Base-by-base conservation (phyloP, 1,284 basidiomycete species). In the Hemileia vastatrix region DNA sequence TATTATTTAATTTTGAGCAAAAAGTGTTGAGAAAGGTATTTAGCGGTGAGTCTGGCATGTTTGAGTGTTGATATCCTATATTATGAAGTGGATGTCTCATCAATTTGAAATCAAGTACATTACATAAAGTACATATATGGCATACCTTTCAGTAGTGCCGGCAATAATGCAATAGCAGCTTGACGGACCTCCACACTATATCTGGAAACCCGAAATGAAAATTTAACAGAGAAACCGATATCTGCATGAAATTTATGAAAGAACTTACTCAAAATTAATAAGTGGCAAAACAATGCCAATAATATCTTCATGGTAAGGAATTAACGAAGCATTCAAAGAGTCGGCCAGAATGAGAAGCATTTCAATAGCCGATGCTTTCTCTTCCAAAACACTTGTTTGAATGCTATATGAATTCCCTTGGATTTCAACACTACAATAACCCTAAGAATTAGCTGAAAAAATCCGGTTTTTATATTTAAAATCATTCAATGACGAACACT, bases 181-280 rank as follows among this genome's bases (percentile, higher is more conserved):
- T 55, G 52, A n/a, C 60, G 27, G 24, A 62, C 52, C 13, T 62
- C 60, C 27, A 54, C 60, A 32, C 53, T 62, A n/a, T n/a, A n/a
- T n/a, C n/a, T n/a, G n/a, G n/a, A n/a, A n/a, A n/a, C n/a, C n/a
- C n/a, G n/a, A n/a, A n/a, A n/a, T n/a, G n/a, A n/a, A n/a, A n/a
- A n/a, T n/a, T n/a, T n/a, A n/a, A n/a, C n/a, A n/a, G n/a, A n/a
- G 53, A 62, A 62, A 43, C 60, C 55, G 19, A 24, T 8, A 11
- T 18, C 4, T 9, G 9, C 8, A 8, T 23, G 23, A 21, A 19
- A 18, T 6, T 23, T 52, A 47, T 19, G 15, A 8, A 47, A 21
- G 45, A 62, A 52, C 23, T 19, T 49, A 62, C 60, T 62, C 54
- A 32, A 62, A 55, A 33, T 62, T 62, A 31, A 62, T 15, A 13